Percentiles rank a stretch among this genome's conserved stretches.
phyloP scores from a whole-genome alignment of 345 rosid species.

The Eucalyptus lansdowneana region DNA sequence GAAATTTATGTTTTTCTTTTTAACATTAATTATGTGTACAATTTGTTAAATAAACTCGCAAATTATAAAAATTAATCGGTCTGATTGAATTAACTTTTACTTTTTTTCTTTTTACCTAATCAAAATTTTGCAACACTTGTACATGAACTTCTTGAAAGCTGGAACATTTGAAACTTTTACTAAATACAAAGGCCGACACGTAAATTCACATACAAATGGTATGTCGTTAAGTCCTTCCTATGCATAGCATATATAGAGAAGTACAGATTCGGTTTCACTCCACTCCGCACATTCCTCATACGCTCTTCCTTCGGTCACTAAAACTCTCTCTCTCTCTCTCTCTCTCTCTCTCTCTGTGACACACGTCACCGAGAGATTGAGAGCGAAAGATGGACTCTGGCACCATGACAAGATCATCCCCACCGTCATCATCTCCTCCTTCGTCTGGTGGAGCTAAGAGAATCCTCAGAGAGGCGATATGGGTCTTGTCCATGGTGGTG shows the following conservation, averaged over 20 bases:
- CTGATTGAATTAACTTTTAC: background rate
- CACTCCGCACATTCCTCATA: background rate
- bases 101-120: background rate
- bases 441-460: background rate
- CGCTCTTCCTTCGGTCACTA: background rate
- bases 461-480: constrained; percentile 11
- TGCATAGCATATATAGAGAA: background rate
- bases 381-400: background rate
- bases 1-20: background rate
- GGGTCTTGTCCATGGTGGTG: constrained; percentile 16
- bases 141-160: background rate
- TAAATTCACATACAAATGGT: background rate
- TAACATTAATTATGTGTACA: background rate
- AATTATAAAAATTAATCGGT: background rate
- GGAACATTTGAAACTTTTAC: background rate
- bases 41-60: background rate
- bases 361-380: background rate
- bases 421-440: background rate
- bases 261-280: background rate
- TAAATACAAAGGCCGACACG: background rate
- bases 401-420: background rate
- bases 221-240: background rate
- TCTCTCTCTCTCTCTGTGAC: background rate
- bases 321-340: background rate
- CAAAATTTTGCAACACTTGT: background rate